Evolutionary conservation across 2,329 filamentous ascomycete species (phyloP), one percentile per base, ranked within the genome.

Genomic region (Apiospora malaysiana): DNA sequence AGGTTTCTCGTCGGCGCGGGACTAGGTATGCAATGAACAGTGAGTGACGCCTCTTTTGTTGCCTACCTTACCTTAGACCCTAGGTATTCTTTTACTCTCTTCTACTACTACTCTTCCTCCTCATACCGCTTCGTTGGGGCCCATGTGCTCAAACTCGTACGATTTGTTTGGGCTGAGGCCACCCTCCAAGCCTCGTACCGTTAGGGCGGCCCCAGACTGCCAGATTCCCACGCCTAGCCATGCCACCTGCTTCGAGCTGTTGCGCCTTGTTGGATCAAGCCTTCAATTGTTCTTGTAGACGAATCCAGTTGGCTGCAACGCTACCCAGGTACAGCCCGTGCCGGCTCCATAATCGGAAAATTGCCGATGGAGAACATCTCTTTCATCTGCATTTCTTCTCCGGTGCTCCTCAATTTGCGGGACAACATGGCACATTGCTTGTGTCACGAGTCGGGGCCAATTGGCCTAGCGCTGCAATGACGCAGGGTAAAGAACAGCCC

Each of bases 291-390:
- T 63, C 32, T n/a, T 40, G 27, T n/a, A n/a, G 56, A 40, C n/a
- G 32, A 32, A 23, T 32, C 32, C 56, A 63, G 56, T 40, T 37
- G 18, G 10, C 12, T 63, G 56, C 32, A 63, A 63, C 56, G 12
- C 56, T 63, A 32, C 32, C 32, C 6, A 6, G 32, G 32, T 32
- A 12, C 56, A 63, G 56, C 40, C 56, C 56, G 56, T 63, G 56
- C 32, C 56, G 32, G 40, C 56, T 63, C 56, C 56, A 63, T 63
- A 40, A 18, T 63, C 56, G 56, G 56, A 63, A 63, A 14, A 63
- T 63, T 63, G 56, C 56, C 56, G 56, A 63, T 63, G 56, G 56
- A 40, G 56, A 59, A 63, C 32, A 63, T 63, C 56, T 63, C 27
- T 59, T 63, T 40, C 21, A 63, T 63, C 56, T 63, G 56, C 27